phyloP scores from a whole-genome alignment of 1,139 yeast species.

The Blastobotrys ciferrii region DNA sequence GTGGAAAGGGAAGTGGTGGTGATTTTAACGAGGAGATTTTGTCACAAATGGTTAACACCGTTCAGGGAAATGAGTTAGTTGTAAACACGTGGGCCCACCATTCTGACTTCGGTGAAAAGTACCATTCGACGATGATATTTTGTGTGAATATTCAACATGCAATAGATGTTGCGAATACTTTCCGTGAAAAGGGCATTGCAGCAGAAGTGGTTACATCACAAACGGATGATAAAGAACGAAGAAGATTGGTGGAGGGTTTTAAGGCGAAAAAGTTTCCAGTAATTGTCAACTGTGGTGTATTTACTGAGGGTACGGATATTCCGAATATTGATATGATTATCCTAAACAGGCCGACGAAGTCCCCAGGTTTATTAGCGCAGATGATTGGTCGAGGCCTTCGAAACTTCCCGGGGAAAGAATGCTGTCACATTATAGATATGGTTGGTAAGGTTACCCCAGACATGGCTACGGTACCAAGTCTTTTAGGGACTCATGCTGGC shows the following conservation, averaged over 20 bases:
- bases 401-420: conserved; percentile 54
- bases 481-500: conserved; percentile 50
- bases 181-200: conserved; percentile 59
- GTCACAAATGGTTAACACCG: conserved; percentile 55
- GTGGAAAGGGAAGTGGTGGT: conserved; percentile 32
- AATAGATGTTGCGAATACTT: conserved; percentile 49
- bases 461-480: conserved; percentile 58
- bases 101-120: conserved; percentile 33
- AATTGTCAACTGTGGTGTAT: conserved; percentile 81
- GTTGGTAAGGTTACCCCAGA: conserved; percentile 58
- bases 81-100: conserved; percentile 57
- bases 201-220: conserved; percentile 75
- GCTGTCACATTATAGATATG: conserved; percentile 77
- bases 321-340: conserved; percentile 84
- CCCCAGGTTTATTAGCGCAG: conserved; percentile 69
- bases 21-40: conserved; percentile 59
- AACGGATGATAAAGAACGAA: conserved; percentile 56
- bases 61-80: conserved; percentile 53
- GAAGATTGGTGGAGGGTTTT: conserved; percentile 55
- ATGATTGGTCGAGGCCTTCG: conserved; percentile 93
- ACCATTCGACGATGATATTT: conserved; percentile 70
- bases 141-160: conserved; percentile 76
- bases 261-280: conserved; percentile 64
- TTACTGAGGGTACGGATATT: conserved; percentile 94
- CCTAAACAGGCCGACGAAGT: conserved; percentile 77